Evolutionary conservation across 2,329 filamentous ascomycete species (phyloP).

Genomic region (Penicillium frequentans): DNA sequence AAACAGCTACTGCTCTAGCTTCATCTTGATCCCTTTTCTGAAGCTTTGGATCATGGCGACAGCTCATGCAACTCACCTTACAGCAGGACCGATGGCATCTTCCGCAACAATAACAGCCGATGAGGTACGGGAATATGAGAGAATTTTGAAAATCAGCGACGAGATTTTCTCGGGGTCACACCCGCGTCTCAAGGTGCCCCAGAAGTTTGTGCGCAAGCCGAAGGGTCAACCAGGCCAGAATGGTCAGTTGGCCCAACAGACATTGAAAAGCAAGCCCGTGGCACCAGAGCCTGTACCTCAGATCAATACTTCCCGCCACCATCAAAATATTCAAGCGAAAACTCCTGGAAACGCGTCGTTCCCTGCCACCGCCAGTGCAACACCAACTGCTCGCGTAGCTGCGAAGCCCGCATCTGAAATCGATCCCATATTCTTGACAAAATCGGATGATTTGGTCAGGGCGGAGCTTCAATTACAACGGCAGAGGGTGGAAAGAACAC

Average conservation of each 20-base stretch:
- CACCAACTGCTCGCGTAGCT: slow-evolving; percentile 36
- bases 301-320: slow-evolving; percentile 17
- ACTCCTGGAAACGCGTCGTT: slow-evolving; percentile 21
- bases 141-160: slow-evolving; percentile 78
- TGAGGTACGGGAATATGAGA: slow-evolving; percentile 70
- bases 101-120: slow-evolving; percentile 43
- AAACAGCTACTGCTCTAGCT: background rate
- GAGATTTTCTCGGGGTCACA: slow-evolving; percentile 72
- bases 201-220: slow-evolving; percentile 50
- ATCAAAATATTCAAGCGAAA: slow-evolving; percentile 19
- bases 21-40: slow-evolving; percentile 6
- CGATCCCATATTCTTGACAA: slow-evolving; percentile 80
- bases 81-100: slow-evolving; percentile 30
- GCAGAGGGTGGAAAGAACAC: slow-evolving; percentile 72
- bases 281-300: background rate
- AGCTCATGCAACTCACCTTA: slow-evolving; percentile 31
- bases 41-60: slow-evolving; percentile 30
- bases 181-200: slow-evolving; percentile 59
- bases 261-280: slow-evolving; percentile 19
- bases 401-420: slow-evolving; percentile 64
- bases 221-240: slow-evolving; percentile 35
- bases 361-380: slow-evolving; percentile 20
- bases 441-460: slow-evolving; percentile 79
- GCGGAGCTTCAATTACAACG: slow-evolving; percentile 79
- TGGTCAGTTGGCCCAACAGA: slow-evolving; percentile 31